phyloP scores from a whole-genome alignment of 164 flowering plant genomes.

The Aristolochia fimbriata region DNA sequence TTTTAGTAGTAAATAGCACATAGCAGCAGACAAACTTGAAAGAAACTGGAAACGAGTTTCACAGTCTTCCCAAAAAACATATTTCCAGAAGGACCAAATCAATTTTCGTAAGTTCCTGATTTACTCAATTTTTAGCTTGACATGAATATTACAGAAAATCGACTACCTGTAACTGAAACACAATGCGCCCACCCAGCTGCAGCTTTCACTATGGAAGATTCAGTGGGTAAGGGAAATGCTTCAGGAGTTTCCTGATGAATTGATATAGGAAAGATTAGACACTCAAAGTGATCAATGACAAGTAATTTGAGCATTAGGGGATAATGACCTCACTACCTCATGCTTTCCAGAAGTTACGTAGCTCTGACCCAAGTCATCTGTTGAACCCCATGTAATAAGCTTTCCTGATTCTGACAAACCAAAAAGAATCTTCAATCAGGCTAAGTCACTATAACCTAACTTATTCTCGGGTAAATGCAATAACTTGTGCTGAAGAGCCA shows the following conservation, averaged over 20 bases:
- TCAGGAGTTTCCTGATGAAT: slow-evolving; percentile 73
- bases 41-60: background rate
- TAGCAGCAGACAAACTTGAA: background rate
- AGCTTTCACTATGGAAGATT: slow-evolving; percentile 63
- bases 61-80: background rate
- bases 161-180: slow-evolving; percentile 72
- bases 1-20: background rate
- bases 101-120: background rate
- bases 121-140: background rate
- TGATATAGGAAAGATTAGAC: slow-evolving; percentile 5
- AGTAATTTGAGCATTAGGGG: background rate
- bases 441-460: background rate
- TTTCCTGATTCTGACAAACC: slow-evolving; percentile 60
- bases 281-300: background rate
- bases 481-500: background rate
- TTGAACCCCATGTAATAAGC: slow-evolving; percentile 97
- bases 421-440: background rate
- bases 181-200: slow-evolving; percentile 99
- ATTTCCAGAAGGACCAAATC: too few species aligned
- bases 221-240: slow-evolving; percentile 87
- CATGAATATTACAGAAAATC: background rate
- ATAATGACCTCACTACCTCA: slow-evolving; percentile 47
- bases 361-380: slow-evolving; percentile 95
- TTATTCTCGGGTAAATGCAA: background rate
- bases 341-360: slow-evolving; percentile 95